Evolutionary conservation across 805 yeast species (phyloP), one percentile per base, ranked within the genome.

Genomic region (Suhomyces faveliae): DNA sequence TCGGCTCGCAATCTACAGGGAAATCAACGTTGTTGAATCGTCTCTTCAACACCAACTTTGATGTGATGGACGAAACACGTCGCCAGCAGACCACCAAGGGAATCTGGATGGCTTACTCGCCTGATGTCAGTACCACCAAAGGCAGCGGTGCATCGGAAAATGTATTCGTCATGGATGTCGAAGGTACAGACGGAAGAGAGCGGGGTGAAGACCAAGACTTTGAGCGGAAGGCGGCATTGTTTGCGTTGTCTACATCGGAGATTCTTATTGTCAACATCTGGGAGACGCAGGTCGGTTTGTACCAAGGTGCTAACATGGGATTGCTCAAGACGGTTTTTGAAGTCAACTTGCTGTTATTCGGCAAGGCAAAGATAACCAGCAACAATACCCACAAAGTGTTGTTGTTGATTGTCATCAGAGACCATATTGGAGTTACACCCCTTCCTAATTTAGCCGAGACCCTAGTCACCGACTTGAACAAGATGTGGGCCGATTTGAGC

Each of bases 171-270:
- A 79, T 94, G 78, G 99, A 94, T 63, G 98, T 94, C n/a, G 99
- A 94, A 69, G 99, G 99, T 42, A 91, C 97, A 0, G 99, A 94
- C 70, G 98, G 99, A 42, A 79, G 97, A 51, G 99, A 94, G 68
- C 80, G 97, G 47, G 98, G 98, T 21, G 99, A 94, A 59, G 98
- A 94, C 67, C 97, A 94, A 67, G 99, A 94, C 68, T 94, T 94
- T 66, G 99, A 94, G 68, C 80, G 99, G 49, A 94, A 94, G 58
- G 91, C 97, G 1, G 98, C 98, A 0, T 71, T 94, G 38, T 94
- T 94, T 73, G 98, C 99, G 0, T 73, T 94, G 51, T 81, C 97
- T 9, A 91, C 97, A 0, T 83, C 94, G 12, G 98, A 94, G 61
- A 83, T 91, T 4, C 74, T 94, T 57, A 89, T 94, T 51, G 86